Evolutionary conservation across 2,329 filamentous ascomycete species (phyloP).

Genomic region (Aspergillus alliaceus): DNA sequence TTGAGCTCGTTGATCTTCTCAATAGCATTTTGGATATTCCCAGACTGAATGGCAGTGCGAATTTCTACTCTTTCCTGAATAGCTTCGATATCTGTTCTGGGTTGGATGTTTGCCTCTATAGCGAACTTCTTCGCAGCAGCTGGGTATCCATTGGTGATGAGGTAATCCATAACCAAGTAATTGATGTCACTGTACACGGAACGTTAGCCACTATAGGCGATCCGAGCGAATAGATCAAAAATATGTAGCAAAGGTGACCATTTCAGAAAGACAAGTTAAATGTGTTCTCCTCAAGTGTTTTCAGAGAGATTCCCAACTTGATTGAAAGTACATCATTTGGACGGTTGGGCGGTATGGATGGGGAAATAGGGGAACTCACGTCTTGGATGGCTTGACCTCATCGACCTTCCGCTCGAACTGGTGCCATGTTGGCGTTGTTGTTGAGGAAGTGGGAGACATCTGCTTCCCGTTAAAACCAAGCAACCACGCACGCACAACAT

Average conservation of each 20-base stretch:
- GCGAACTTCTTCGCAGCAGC: constrained; percentile 91
- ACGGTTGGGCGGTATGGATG: constrained; percentile 22
- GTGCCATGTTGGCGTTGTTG: constrained; percentile 68
- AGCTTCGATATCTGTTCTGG: constrained; percentile 68
- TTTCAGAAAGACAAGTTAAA: constrained; percentile 77
- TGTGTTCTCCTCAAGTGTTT: constrained; percentile 81
- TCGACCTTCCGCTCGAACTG: constrained; percentile 79
- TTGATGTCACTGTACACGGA: constrained; percentile 77
- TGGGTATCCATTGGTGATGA: constrained; percentile 93
- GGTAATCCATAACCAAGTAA: constrained; percentile 90
- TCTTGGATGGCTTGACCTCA: constrained; percentile 83
- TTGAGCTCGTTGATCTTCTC: constrained; percentile 85
- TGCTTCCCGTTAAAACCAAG: constrained; percentile 44
- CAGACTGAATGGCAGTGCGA: constrained; percentile 78
- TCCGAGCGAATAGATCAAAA: constrained; percentile 1
- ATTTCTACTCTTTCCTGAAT: constrained; percentile 81
- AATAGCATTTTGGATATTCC: constrained; percentile 82
- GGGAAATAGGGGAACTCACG: constrained; percentile 59
- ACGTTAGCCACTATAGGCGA: constrained; percentile 29
- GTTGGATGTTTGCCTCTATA: constrained; percentile 82
- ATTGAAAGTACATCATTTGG: constrained; percentile 75
- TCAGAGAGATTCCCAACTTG: constrained; percentile 99
- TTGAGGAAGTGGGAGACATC: constrained; percentile 71
- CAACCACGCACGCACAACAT: constrained; percentile 31
- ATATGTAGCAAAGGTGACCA: constrained; percentile 26